Base-by-base conservation (phyloP, 1,139 yeast genomes). In the Saccharomycopsis crataegensis region DNA sequence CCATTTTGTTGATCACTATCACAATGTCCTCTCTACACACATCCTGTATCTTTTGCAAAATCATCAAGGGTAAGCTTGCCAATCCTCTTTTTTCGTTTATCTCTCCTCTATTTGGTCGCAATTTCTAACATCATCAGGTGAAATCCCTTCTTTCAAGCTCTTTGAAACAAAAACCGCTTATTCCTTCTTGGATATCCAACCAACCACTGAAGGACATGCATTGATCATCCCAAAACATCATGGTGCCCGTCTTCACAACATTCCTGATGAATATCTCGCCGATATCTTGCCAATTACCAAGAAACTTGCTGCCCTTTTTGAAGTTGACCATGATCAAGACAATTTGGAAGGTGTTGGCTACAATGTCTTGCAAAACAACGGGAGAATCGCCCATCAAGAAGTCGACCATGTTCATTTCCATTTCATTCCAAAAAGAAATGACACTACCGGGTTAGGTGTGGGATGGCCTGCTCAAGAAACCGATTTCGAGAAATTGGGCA, bases 381-480 rank as follows among this genome's bases (percentile, higher is more conserved):
- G 97, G 43, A 71, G 86, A 63, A 83, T 90, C 65, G 98, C 98
- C 28, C 97, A 91, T 67, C 98, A 93, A 70, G 82, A 77, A 57
- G 97, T 93, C 58, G 96, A 86, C 64, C 99, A 93, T 68, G 97
- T 91, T 56, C 99, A 91, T 69, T 86, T 93, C 77, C 99, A 93
- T 67, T 79, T 93, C 69, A 93, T 93, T 64, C 99, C 99, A 46
- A 91, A 91, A 76, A 77, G 76, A 56, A 82, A 82, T 62, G 73
- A 68, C 2, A 76, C 76, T 43, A 73, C 90, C 16, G 98, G 98
- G 0, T 76, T 91, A 59, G 77, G 75, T 41, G 90, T 91, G 41
- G 96, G 93, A 37, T 91, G 98, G 97, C 97, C 97, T 5, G 82
- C 88, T n/a, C 79, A 82, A 61, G 78, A 76, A 54, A 84, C 93